These are phyloP conservation scores for Beta vulgaris DNA, from an alignment of 148 eudicot genomes.

Conservation along the genomic window DNA sequence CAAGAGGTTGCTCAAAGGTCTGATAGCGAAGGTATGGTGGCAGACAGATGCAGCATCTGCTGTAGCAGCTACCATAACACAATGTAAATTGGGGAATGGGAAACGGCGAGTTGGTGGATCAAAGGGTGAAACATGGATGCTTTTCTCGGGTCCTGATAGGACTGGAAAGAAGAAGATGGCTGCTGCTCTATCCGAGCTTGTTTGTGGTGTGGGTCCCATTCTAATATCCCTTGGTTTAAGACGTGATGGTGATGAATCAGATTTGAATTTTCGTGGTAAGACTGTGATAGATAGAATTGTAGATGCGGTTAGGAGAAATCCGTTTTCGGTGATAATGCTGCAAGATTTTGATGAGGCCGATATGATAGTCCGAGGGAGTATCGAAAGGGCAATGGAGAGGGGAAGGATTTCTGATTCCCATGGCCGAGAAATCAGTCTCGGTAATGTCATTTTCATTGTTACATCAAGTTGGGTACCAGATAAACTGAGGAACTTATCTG, in stretches of 20 bases:
- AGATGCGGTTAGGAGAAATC: conserved; percentile 77
- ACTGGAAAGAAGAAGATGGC: conserved; percentile 90
- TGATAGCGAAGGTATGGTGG: conserved; percentile 88
- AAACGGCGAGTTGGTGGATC: conserved; percentile 49
- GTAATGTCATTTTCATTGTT: conserved; percentile 71
- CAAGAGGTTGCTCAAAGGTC: conserved; percentile 79
- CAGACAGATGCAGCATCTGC: conserved; percentile 84
- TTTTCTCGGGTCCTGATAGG: conserved; percentile 82
- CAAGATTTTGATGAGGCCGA: conserved; percentile 86
- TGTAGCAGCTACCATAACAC: conserved; percentile 63
- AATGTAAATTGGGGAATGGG: conserved; percentile 59
- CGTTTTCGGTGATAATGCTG: conserved; percentile 75
- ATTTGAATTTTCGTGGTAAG: conserved; percentile 66
- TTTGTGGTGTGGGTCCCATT: conserved; percentile 50
- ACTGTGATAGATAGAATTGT: conserved; percentile 72
- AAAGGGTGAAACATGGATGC: conserved; percentile 78
- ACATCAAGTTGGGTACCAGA: conserved; percentile 56
- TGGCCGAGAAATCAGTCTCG: conserved; percentile 86
- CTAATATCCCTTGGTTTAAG: conserved; percentile 62
- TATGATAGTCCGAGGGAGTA: conserved; percentile 57
- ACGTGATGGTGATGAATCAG: conserved; percentile 61
- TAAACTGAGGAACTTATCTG: conserved; percentile 18
- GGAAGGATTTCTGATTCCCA: conserved; percentile 81
- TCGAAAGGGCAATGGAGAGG: conserved; percentile 83
- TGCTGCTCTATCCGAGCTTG: conserved; percentile 65